Conservation (phyloP, 1,284 basidiomycete genomes). For the Apiotrichum gracile region DNA sequence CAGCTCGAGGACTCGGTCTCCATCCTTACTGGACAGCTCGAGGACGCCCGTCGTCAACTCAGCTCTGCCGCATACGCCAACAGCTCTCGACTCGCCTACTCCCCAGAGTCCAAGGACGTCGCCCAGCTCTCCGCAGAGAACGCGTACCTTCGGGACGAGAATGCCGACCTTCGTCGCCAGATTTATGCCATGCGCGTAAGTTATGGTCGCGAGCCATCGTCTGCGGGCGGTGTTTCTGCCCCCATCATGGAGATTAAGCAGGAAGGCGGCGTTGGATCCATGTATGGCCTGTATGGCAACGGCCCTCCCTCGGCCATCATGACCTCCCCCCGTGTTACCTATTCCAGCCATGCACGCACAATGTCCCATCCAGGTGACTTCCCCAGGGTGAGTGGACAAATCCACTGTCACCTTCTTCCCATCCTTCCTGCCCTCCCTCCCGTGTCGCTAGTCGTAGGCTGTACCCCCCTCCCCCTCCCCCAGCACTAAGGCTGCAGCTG, state of each 20-base stretch:
- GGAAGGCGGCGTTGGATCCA: conserved; percentile 6
- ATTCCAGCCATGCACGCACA: conserved; percentile 15
- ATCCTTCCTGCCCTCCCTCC: background rate
- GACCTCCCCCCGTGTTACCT: conserved; percentile 10
- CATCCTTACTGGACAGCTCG: conserved; percentile 34
- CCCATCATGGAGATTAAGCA: background rate
- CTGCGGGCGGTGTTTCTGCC: background rate
- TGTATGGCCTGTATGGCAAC: conserved; percentile 9
- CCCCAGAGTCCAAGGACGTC: conserved; percentile 31
- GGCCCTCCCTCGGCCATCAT: conserved; percentile 7
- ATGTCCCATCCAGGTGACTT: conserved; percentile 20
- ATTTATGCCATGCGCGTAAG: conserved; percentile 27
- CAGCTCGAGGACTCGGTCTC: conserved; percentile 41
- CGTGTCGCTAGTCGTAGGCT: background rate
- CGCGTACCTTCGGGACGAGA: conserved; percentile 39
- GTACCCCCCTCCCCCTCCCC: too few relatives aligned
- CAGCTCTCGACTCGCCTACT: conserved; percentile 16
- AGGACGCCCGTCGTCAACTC: conserved; percentile 40
- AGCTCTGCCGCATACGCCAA: conserved; percentile 26
- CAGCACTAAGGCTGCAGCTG: background rate
- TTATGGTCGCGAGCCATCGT: conserved; percentile 7
- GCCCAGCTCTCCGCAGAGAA: conserved; percentile 35
- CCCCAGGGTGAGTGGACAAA: conserved; percentile 11
- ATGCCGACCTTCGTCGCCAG: conserved; percentile 37
- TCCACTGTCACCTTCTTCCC: background rate